phyloP scores from a whole-genome alignment of 2,329 filamentous ascomycete genomes.

The Lecanosticta acicola region DNA sequence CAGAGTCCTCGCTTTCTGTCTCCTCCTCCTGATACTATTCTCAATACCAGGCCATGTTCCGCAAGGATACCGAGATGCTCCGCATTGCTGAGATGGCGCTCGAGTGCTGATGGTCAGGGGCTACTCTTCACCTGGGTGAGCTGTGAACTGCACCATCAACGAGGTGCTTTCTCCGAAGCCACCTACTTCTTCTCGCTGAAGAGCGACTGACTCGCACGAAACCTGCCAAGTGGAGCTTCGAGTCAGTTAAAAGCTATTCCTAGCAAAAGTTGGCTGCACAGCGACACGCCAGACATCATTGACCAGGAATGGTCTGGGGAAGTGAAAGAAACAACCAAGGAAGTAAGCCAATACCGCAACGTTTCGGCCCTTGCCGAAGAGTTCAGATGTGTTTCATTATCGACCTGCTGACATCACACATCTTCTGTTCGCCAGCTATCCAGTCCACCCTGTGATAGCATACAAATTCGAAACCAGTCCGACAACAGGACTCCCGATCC shows the following conservation, averaged over 20 bases:
- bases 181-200: neutral
- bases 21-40: neutral
- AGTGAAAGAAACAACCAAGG: neutral
- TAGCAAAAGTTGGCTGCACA: too few species aligned
- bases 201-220: neutral
- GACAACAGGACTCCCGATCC: neutral
- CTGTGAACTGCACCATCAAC: neutral
- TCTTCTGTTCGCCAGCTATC: neutral
- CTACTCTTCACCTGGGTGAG: too few species aligned
- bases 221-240: too few species aligned
- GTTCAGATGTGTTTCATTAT: neutral
- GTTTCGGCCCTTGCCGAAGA: neutral
- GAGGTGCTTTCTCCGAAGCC: neutral
- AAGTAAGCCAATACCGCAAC: neutral
- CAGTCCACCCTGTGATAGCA: neutral
- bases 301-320: neutral
- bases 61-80: slow-evolving; percentile 27
- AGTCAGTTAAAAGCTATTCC: too few species aligned
- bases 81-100: slow-evolving; percentile 24
- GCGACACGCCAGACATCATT: too few species aligned
- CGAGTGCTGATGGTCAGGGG: slow-evolving; percentile 6
- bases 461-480: neutral
- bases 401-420: neutral
- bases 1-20: neutral
- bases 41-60: slow-evolving; percentile 3